Evolutionary conservation across 441 rosid species (phyloP).

Genomic region (Biscutella auriculata): DNA sequence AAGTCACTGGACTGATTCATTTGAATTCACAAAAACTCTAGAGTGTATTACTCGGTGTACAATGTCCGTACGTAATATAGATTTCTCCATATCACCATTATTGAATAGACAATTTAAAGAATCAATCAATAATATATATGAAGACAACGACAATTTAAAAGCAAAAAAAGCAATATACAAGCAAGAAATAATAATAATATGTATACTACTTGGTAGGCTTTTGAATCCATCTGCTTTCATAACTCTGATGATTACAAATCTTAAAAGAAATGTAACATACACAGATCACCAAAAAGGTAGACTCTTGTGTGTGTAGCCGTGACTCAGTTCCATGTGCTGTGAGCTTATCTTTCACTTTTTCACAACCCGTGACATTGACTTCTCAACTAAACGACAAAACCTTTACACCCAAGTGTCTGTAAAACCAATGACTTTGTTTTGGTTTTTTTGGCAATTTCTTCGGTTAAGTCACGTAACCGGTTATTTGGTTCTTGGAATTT

Average conservation of each 20-base stretch:
- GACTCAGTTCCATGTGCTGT: slow-evolving; percentile 26
- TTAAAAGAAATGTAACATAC: not conserved
- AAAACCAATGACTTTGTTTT: slow-evolving; percentile 4
- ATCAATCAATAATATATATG: too few species aligned
- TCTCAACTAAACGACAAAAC: slow-evolving; percentile 13
- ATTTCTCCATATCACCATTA: too few species aligned
- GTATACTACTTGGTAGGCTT: not conserved
- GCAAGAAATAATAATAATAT: too few species aligned
- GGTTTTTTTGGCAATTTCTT: not conserved
- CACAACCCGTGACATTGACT: slow-evolving; percentile 20
- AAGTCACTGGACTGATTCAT: too few species aligned
- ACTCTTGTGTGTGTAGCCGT: slow-evolving; percentile 17
- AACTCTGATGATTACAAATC: not conserved
- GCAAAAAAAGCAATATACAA: too few species aligned
- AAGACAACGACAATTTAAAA: too few species aligned
- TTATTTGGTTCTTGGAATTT: slow-evolving; percentile 15
- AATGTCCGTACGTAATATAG: too few species aligned
- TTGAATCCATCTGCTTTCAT: not conserved
- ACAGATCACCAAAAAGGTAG: slow-evolving; percentile 17
- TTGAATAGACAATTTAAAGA: too few species aligned
- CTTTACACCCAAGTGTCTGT: not conserved
- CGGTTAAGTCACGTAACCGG: slow-evolving; percentile 13
- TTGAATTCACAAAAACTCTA: too few species aligned
- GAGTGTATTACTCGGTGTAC: too few species aligned
- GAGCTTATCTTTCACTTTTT: slow-evolving; percentile 21